Percentiles rank a stretch among this genome's conserved stretches.
phyloP scores from a whole-genome alignment of 2,329 filamentous ascomycete species.

The Calonectria montana region DNA sequence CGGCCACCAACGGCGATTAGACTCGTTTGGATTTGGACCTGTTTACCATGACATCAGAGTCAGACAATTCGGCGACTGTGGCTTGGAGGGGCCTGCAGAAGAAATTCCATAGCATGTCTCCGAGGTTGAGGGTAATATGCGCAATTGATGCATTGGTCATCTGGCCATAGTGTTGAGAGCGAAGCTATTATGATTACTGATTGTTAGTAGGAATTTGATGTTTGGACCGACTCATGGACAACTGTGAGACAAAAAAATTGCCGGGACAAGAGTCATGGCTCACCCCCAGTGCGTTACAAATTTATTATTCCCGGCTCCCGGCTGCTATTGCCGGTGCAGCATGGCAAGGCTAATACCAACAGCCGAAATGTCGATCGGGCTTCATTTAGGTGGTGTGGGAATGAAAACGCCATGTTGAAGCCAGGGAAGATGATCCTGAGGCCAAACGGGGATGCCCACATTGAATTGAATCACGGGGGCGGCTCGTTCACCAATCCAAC shows the following conservation, averaged over 20 bases:
- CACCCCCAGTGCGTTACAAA: not conserved
- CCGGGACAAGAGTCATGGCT: not conserved
- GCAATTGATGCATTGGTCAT: not conserved
- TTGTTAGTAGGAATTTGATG: not conserved
- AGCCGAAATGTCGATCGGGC: slow-evolving; percentile 31
- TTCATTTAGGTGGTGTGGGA: slow-evolving; percentile 19
- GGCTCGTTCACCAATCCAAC: not conserved
- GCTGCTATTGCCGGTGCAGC: slow-evolving; percentile 33
- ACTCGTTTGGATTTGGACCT: slow-evolving; percentile 23
- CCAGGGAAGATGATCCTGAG: not conserved
- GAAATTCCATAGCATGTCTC: slow-evolving; percentile 1
- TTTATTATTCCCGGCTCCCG: slow-evolving; percentile 30
- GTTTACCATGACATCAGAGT: slow-evolving; percentile 36
- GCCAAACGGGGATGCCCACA: slow-evolving; percentile 17
- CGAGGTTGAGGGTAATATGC: not conserved
- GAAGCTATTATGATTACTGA: not conserved
- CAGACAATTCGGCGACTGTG: slow-evolving; percentile 26
- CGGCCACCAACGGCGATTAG: slow-evolving; percentile 25
- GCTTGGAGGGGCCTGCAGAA: slow-evolving; percentile 16
- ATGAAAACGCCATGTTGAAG: slow-evolving; percentile 10
- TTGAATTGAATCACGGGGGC: slow-evolving; percentile 17
- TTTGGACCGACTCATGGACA: not conserved
- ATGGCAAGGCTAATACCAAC: slow-evolving; percentile 26
- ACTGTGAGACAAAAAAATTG: not conserved
- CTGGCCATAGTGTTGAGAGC: not conserved